Base-by-base conservation (phyloP, 768 basidiomycete species). In the Naganishia friedmannii region DNA sequence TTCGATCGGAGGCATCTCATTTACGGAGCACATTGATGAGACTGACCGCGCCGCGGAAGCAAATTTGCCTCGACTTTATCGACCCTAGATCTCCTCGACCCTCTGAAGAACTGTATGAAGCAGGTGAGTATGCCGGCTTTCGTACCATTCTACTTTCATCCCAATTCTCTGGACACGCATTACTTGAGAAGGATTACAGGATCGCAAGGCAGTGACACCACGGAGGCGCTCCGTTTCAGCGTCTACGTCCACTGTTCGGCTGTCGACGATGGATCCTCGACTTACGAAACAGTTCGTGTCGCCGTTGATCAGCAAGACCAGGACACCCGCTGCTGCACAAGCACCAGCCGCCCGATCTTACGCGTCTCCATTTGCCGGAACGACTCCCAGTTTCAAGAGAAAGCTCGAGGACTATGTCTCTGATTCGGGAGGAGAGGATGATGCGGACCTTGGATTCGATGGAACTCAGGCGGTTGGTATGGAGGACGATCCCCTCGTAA, bases 251-350 rank as follows among this genome's bases (percentile, higher is more conserved):
- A 42, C 42, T 42, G 42, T 15, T 10, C 42, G 15, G 42, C 9
- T 17, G 42, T 17, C 29, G 28, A 29, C 23, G 0, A 71, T 71
- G 70, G 66, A 71, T 32, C 70, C 70, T 17, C 55, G 66, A 3
- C 66, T 71, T 42, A 53, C 65, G 26, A 71, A 71, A 46, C 67
- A 71, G 66, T 71, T 71, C 48, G 70, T 71, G 0, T 71, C 70
- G 56, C 70, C 70, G 53, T 65, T 32, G 34, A 48, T 66, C 65
- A 63, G 39, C 26, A 63, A 42, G 42, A 63, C 39, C 32, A 63
- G 42, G 60, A 29, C 9, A 26, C 37, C 57, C 9, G 17, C 57
- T 37, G 21, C 32, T 37, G 21, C 32, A 23, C 29, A n/a, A 12
- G 42, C 23, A 15, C 19, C 60, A n/a, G 42, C 21, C 15, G 46